Evolutionary conservation across 768 basidiomycete species (phyloP).

Genomic region (Suillus variegatus): DNA sequence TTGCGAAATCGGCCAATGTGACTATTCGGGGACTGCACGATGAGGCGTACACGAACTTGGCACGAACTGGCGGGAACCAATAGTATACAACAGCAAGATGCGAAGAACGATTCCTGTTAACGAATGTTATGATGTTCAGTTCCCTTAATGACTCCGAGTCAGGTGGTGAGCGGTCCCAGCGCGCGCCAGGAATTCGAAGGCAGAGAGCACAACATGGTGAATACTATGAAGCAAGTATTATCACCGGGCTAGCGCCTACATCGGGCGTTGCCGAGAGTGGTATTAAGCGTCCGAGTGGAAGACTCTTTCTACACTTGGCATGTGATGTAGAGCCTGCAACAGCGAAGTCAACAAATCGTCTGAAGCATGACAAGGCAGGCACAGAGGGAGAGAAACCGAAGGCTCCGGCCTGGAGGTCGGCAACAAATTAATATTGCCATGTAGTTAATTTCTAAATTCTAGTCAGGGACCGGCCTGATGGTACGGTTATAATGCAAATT

Average conservation of each 20-base stretch:
- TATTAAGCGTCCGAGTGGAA: too few species aligned
- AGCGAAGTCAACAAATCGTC: neutral
- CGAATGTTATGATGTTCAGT: conserved; percentile 68
- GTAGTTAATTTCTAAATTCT: too few species aligned
- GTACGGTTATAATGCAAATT: neutral
- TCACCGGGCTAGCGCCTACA: neutral
- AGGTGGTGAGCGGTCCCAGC: conserved; percentile 25
- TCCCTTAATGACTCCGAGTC: conserved; percentile 67
- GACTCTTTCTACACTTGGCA: too few species aligned
- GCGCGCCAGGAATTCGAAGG: conserved; percentile 15
- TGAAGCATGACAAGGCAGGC: neutral
- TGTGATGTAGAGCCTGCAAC: neutral
- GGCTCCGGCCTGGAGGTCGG: neutral
- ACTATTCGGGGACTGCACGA: too few species aligned
- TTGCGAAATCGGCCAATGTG: too few species aligned
- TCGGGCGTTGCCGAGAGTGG: neutral
- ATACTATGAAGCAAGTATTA: too few species aligned
- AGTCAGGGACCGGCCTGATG: neutral
- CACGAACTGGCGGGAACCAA: too few species aligned
- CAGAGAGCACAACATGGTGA: conserved; percentile 44
- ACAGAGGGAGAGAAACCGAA: too few species aligned
- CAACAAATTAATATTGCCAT: neutral
- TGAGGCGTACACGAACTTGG: too few species aligned
- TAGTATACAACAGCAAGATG: conserved; percentile 66
- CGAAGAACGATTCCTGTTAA: conserved; percentile 76